Evolutionary conservation across 805 yeast species (phyloP).

Genomic region (Wickerhamiella shivajii): DNA sequence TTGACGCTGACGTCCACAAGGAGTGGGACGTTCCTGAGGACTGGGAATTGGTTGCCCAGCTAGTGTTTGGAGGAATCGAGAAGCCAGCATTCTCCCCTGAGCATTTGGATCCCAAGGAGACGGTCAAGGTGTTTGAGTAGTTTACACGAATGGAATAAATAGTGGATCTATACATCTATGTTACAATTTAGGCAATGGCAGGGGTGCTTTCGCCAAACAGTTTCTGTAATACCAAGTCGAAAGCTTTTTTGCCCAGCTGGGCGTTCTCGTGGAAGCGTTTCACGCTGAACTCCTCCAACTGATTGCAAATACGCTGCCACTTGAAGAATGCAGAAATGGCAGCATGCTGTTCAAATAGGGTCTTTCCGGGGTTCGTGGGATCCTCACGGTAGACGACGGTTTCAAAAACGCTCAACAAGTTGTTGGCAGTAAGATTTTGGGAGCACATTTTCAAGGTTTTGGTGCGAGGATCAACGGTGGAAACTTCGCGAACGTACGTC

Average conservation of each 20-base stretch:
- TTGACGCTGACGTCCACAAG: conserved; percentile 26
- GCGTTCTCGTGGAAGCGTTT: conserved; percentile 86
- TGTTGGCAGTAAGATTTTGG: conserved; percentile 70
- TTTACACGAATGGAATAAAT: too few relatives aligned
- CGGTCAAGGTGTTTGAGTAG: conserved; percentile 26
- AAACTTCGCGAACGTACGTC: conserved; percentile 78
- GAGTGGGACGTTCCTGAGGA: conserved; percentile 29
- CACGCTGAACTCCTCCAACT: conserved; percentile 84
- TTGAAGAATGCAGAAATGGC: conserved; percentile 76
- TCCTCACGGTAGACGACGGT: conserved; percentile 56
- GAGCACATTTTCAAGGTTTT: conserved; percentile 65
- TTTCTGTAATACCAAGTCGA: conserved; percentile 56
- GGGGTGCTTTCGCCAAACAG: background rate
- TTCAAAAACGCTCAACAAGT: conserved; percentile 66
- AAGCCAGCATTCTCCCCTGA: conserved; percentile 27
- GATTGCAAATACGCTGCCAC: conserved; percentile 53
- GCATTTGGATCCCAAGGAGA: conserved; percentile 31
- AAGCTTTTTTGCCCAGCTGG: conserved; percentile 62
- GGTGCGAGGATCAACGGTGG: conserved; percentile 57
- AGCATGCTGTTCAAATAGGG: conserved; percentile 68
- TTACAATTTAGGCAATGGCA: too few relatives aligned
- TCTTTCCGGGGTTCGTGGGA: conserved; percentile 36
- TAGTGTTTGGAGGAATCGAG: conserved; percentile 30
- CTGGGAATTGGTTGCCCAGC: conserved; percentile 35
- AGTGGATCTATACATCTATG: too few relatives aligned